A percentile compares a stretch with the other conserved stretches of the same genome.
These are phyloP conservation scores for Colletotrichum shisoi DNA, from an alignment of 2,329 filamentous ascomycete species.

Conservation along the genomic window DNA sequence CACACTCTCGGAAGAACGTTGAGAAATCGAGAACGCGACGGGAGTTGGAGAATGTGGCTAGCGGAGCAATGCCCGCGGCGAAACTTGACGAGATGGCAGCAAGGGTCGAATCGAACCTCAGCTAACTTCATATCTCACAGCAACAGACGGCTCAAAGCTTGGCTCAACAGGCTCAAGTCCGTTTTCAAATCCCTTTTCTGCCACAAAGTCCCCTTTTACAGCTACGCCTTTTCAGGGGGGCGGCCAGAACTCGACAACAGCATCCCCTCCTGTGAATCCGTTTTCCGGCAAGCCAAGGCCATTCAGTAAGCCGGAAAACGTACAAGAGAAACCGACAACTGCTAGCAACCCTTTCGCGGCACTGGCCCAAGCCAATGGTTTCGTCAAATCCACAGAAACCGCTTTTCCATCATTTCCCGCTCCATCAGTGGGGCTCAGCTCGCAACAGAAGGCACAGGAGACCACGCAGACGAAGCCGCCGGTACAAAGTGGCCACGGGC, in stretches of 20 bases:
- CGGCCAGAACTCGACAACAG: constrained; percentile 3
- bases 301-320: constrained; percentile 12
- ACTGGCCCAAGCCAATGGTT: constrained; percentile 17
- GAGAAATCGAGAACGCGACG: neutral
- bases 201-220: neutral
- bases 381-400: neutral
- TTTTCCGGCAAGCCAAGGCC: constrained; percentile 27
- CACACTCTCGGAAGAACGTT: neutral
- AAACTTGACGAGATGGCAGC: neutral
- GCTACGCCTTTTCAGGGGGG: neutral
- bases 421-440: constrained; percentile 14
- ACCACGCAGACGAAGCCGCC: constrained; percentile 20
- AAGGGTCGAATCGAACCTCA: constrained; percentile 3
- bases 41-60: neutral
- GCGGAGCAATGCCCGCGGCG: constrained; percentile 1
- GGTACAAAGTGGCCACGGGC: neutral
- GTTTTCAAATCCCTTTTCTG: constrained; percentile 29
- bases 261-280: constrained; percentile 21
- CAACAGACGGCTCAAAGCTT: constrained; percentile 15
- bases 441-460: constrained; percentile 25
- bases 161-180: constrained; percentile 1
- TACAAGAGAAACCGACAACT: neutral
- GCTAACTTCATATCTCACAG: constrained; percentile 31
- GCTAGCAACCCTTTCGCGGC: constrained; percentile 25
- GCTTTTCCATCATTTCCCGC: constrained; percentile 4